A percentile compares a stretch with the other conserved stretches of the same genome.
Conservation (phyloP, 2,329 filamentous ascomycete genomes). For the Alternaria metachromatica region DNA sequence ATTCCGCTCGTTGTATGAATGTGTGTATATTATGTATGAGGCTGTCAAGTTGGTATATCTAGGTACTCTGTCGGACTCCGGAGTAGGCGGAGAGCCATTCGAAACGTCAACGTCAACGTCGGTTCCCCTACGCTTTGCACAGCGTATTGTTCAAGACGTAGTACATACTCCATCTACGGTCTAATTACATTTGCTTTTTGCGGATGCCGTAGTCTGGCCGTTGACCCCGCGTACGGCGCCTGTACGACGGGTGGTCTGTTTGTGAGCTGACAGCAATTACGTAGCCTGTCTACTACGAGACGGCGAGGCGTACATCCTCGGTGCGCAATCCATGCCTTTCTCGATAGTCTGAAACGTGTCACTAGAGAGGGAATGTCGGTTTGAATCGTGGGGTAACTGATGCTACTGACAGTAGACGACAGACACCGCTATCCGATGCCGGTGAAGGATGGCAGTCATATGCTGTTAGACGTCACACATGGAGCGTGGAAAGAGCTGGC, state of each 20-base stretch:
- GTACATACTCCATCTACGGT: not conserved
- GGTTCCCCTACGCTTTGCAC: constrained; percentile 27
- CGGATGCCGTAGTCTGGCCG: not conserved
- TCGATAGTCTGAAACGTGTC: not conserved
- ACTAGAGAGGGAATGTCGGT: not conserved
- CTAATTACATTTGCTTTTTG: constrained; percentile 5
- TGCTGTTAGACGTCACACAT: constrained; percentile 6
- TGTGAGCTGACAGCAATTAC: not conserved
- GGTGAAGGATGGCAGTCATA: not conserved
- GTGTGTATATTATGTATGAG: not conserved
- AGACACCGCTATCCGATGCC: constrained; percentile 16
- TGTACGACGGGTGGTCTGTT: not conserved
- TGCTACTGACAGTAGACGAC: not conserved
- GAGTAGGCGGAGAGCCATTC: constrained; percentile 36
- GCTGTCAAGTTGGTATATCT: not conserved
- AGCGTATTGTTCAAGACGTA: constrained; percentile 1
- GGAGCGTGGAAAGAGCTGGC: not conserved
- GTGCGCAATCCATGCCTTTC: not conserved
- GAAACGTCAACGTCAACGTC: constrained; percentile 12
- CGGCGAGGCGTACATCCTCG: not conserved
- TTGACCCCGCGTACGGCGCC: constrained; percentile 3
- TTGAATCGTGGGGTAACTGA: not conserved
- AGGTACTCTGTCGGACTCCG: constrained; percentile 10
- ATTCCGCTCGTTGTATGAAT: not conserved
- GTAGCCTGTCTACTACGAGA: not conserved